Evolutionary conservation across 805 yeast genomes (phyloP).

Genomic region (Kuraishia floccosa): DNA sequence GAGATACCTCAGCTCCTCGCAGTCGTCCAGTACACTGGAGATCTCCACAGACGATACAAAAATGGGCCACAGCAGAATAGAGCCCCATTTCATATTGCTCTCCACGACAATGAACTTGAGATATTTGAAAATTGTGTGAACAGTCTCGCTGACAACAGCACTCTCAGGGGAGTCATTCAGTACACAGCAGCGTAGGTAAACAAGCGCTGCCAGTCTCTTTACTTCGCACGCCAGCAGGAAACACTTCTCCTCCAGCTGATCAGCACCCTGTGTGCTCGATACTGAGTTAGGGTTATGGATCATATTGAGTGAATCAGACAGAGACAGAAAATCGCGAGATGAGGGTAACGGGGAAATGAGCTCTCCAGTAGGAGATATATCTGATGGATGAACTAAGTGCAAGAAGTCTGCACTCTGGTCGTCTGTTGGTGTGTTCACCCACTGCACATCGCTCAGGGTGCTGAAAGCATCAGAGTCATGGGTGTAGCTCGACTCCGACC

Average conservation of each 20-base stretch:
- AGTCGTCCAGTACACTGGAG: slow-evolving; percentile 7
- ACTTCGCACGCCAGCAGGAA: slow-evolving; percentile 18
- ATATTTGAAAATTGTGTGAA: slow-evolving; percentile 9
- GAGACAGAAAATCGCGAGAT: background rate
- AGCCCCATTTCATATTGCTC: slow-evolving; percentile 17
- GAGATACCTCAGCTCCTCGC: slow-evolving; percentile 17
- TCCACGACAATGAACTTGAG: slow-evolving; percentile 16
- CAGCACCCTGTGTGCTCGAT: slow-evolving; percentile 4
- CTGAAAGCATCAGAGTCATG: too few relatives aligned
- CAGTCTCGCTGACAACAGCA: slow-evolving; percentile 6
- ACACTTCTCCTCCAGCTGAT: slow-evolving; percentile 14
- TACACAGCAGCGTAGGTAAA: slow-evolving; percentile 15
- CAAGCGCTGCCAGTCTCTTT: slow-evolving; percentile 13
- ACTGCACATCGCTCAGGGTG: background rate
- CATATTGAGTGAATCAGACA: background rate
- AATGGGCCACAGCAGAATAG: slow-evolving; percentile 20
- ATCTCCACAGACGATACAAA: slow-evolving; percentile 18
- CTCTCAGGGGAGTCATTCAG: slow-evolving; percentile 16
- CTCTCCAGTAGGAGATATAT: background rate
- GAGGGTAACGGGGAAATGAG: background rate
- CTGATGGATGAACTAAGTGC: too few relatives aligned
- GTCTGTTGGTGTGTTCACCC: background rate
- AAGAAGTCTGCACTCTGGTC: background rate
- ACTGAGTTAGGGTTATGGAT: too few relatives aligned
- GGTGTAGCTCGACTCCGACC: too few relatives aligned